A percentile compares a stretch with the other conserved stretches of the same genome.
Evolutionary conservation across 345 rosid genomes (phyloP).

Genomic region (Hibiscus mutabilis): DNA sequence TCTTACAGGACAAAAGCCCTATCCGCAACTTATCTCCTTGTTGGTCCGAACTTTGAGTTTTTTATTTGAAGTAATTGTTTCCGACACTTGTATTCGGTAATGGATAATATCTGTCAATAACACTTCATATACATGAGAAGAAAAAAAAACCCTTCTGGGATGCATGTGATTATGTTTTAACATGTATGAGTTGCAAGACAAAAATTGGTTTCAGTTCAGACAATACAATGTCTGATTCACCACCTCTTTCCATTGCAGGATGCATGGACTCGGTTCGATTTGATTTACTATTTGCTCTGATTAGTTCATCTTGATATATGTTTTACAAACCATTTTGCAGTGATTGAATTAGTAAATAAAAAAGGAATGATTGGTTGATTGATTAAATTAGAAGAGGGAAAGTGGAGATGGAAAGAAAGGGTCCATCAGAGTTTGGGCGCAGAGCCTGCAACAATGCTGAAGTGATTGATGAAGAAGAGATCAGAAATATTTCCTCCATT

Average conservation of each 20-base stretch:
- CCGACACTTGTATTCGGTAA: neutral
- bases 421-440: no score
- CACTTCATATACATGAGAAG: no score
- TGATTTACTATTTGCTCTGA: slow-evolving; percentile 16
- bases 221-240: neutral
- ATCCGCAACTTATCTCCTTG: neutral
- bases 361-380: no score
- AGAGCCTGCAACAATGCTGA: neutral
- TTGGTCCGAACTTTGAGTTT: neutral
- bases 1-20: neutral
- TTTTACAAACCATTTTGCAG: neutral
- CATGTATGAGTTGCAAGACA: neutral
- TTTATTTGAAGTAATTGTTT: neutral
- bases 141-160: no score
- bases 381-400: no score
- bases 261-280: slow-evolving; percentile 64
- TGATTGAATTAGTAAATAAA: no score
- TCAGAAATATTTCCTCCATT: no score
- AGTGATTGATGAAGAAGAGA: slow-evolving; percentile 9
- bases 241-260: slow-evolving; percentile 40
- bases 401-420: no score
- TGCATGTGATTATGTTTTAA: slow-evolving; percentile 7
- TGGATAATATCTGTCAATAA: no score
- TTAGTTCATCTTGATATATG: neutral
- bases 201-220: neutral